Conservation (phyloP, 2,329 filamentous ascomycete species). For the Xylariomycetidae sp. region DNA sequence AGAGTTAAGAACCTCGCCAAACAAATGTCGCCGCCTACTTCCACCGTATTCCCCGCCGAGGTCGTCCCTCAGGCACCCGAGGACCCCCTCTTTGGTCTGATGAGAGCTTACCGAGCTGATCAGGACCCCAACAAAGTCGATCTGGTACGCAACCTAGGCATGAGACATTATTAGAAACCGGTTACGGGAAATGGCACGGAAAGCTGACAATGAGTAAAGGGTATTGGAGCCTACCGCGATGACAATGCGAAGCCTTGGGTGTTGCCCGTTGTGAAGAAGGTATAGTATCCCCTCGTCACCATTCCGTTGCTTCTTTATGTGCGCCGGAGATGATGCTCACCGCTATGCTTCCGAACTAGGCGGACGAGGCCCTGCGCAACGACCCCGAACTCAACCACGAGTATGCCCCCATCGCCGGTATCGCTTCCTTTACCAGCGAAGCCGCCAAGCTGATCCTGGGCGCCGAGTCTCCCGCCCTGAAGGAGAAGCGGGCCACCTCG, state of each 20-base stretch:
- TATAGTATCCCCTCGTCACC: conserved; percentile 34
- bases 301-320: conserved; percentile 2
- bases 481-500: conserved; percentile 73
- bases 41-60: conserved; percentile 68
- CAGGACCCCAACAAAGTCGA: conserved; percentile 77
- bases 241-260: conserved; percentile 97
- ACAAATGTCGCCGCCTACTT: conserved; percentile 61
- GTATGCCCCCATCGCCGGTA: conserved; percentile 92
- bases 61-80: conserved; percentile 85
- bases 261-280: conserved; percentile 92
- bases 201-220: conserved; percentile 27
- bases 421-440: conserved; percentile 78
- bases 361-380: conserved; percentile 80
- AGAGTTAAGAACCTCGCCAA: conserved; percentile 56
- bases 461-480: conserved; percentile 69
- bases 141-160: conserved; percentile 52
- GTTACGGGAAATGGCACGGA: conserved; percentile 2
- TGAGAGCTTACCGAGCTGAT: conserved; percentile 82
- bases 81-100: conserved; percentile 90
- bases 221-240: conserved; percentile 89
- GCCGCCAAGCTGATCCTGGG: conserved; percentile 81
- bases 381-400: conserved; percentile 94
- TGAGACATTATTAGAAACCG: conserved; percentile 3
- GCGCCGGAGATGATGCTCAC: conserved; percentile 13
- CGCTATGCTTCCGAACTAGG: conserved; percentile 45